Conservation (phyloP, 805 yeast genomes). For the Sugiyamaella boreocaroliniensis region DNA sequence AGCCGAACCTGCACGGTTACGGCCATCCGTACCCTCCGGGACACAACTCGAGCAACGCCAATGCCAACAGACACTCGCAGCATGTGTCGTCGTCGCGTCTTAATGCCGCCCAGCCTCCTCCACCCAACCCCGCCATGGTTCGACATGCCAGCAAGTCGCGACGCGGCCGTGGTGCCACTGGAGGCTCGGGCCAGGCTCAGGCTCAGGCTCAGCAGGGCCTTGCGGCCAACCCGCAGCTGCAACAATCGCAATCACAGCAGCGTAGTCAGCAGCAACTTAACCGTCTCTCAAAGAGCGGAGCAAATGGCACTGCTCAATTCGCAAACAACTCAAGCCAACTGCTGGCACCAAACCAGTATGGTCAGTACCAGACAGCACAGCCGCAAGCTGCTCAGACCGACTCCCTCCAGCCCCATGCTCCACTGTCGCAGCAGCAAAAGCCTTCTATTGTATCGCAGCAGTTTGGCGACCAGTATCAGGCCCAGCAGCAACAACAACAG, state of each 20-base stretch:
- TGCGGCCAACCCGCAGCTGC: constrained; percentile 1
- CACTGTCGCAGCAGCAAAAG: constrained; percentile 15
- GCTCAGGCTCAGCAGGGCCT: constrained; percentile 10
- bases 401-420: constrained; percentile 9
- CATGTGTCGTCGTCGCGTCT: constrained; percentile 31
- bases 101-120: constrained; percentile 37
- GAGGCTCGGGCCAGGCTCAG: constrained; percentile 18
- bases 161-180: constrained; percentile 21
- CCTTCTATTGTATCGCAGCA: constrained; percentile 15
- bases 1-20: constrained; percentile 91
- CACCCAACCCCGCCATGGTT: constrained; percentile 31
- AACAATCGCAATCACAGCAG: background rate
- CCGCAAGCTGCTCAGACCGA: constrained; percentile 15
- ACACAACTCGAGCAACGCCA: constrained; percentile 6
- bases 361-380: constrained; percentile 11
- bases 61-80: constrained; percentile 21
- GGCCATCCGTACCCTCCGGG: constrained; percentile 87
- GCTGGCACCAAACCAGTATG: constrained; percentile 14
- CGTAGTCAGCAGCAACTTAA: background rate
- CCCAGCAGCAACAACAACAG: constrained; percentile 7
- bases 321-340: constrained; percentile 17
- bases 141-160: constrained; percentile 31
- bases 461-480: constrained; percentile 5
- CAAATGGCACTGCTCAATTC: constrained; percentile 12
- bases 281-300: constrained; percentile 1